A percentile compares a stretch with the other conserved stretches of the same genome.
These are phyloP conservation scores for Plectosphaerella cucumerina DNA, from an alignment of 2,329 filamentous ascomycete species.

Conservation along the genomic window DNA sequence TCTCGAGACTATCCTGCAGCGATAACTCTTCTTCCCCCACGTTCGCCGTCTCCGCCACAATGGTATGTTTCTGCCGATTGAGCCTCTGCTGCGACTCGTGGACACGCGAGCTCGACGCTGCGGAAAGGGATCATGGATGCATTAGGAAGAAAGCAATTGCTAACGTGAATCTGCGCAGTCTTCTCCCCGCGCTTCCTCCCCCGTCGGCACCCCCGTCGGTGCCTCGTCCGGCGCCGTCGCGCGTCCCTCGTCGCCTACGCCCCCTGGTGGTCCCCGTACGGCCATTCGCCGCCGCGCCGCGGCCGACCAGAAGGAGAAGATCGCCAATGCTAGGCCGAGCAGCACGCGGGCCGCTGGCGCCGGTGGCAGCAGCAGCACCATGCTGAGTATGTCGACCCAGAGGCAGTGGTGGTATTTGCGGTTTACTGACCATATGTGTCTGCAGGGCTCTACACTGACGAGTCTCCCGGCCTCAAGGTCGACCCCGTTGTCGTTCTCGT, in stretches of 20 bases:
- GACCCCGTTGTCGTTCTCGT: conserved; percentile 97
- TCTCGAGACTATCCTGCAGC: conserved; percentile 23
- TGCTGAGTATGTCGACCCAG: conserved; percentile 64
- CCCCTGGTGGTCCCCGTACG: conserved; percentile 90
- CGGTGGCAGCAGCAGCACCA: conserved; percentile 94
- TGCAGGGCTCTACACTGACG: conserved; percentile 90
- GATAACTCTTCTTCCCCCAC: conserved; percentile 17
- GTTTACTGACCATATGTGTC: conserved; percentile 17
- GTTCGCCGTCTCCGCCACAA: neutral
- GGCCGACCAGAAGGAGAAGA: conserved; percentile 95
- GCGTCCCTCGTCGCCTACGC: conserved; percentile 80
- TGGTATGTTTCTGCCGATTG: neutral
- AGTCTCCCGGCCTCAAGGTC: conserved; percentile 94
- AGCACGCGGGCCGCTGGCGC: conserved; percentile 92
- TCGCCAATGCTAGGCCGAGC: conserved; percentile 87
- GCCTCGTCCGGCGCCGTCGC: conserved; percentile 64
- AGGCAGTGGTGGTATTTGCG: conserved; percentile 3
- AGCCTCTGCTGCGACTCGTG: too few relatives aligned
- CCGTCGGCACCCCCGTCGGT: conserved; percentile 48
- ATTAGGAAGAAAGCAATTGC: neutral
- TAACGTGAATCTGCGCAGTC: conserved; percentile 33
- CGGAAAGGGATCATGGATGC: neutral
- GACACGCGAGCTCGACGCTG: neutral
- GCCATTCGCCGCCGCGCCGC: conserved; percentile 93
- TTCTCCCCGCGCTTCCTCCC: conserved; percentile 58